Evolutionary conservation across 495 filamentous ascomycete species (phyloP), one percentile per base, ranked within the genome.

Genomic region (Lentithecium fluviatile): DNA sequence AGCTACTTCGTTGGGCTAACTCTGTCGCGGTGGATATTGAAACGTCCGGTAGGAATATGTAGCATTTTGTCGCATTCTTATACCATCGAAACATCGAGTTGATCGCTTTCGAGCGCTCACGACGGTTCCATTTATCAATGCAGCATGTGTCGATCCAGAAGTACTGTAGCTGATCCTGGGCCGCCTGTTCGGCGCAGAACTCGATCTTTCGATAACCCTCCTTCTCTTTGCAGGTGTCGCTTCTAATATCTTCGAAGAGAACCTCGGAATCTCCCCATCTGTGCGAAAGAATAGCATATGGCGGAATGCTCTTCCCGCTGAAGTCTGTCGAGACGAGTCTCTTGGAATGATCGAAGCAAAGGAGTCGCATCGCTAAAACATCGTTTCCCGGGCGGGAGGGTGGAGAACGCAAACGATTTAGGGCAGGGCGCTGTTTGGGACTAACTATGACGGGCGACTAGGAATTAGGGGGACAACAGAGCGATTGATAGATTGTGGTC

Each of bases 141-240:
- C 60, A 64, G 40, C 60, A 64, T 17, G 60, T 64, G 45, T 64
- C 53, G 45, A 57, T 50, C 59, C 59, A 62, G 58, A 61, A 53
- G 38, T 55, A 61, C 36, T 61, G 19, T 12, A 61, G 36, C 21
- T 50, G 11, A 24, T 62, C 58, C 45, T 49, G 23, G 17, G 58
- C 58, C n/a, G 58, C 58, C 20, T 36, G 58, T 49, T 56, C 51
- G 12, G 51, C 58, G 40, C 58, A 62, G 52, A 62, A 62, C 58
- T 48, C 21, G 25, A 62, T 46, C 58, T 62, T 62, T 49, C 42
- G 5, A 26, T 50, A 52, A 15, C 59, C 59, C 12, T 45, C 52
- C 20, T 42, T 62, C 19, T 50, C 26, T 40, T 49, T 58, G 29
- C 15, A 58, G 1, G 10, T 25, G 3, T 38, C 32, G 32, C 13